Evolutionary conservation across 345 rosid genomes (phyloP), one percentile per base, ranked within the genome.

Genomic region (Physaria fendleri): DNA sequence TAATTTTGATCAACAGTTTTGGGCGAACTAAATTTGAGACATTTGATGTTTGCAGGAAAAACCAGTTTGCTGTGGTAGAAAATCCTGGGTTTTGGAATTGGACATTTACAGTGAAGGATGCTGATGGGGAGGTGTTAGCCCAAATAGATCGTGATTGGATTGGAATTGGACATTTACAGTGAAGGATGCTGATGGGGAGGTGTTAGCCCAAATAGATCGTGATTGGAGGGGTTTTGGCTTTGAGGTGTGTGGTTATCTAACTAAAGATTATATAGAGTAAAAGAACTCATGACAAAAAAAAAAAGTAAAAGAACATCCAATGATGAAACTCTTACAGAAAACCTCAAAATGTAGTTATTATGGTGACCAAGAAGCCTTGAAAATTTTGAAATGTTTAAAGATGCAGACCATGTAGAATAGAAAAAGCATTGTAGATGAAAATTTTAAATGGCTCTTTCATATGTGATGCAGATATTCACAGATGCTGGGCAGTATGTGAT

Each of bases 401-500:
- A n/a, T 46, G 43, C 53, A 59, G 32, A 13, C 53, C 4, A 29
- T 22, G 44, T 33, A 9, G 43, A 47, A 28, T 33, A 42, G 14
- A 41, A 30, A 22, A 38, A 12, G 28, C 38, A 40, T 41, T 22
- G 52, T 59, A 13, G 46, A 53, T 43, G 33, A 12, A 37, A 55
- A 44, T 12, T 30, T 3, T 30, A 25, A 72, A 18, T 49, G 45
- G 15, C 22, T 59, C 11, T 18, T 64, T 29, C 13, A 28, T 38
- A 30, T 69, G 34, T 56, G 12, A 14, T 76, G 47, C 82, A 91
- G 95, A 79, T 93, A 14, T 82, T 93, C 60, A 89, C 99, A 18
- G 99, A 93, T 83, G 99, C 99, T 69, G 99, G 99, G 13, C 99
- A 93, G 72, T 93, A 93, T 39, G 95, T 77, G 38, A 93, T 93